Evolutionary conservation across 345 rosid species (phyloP).

Genomic region (Garcia nutans): DNA sequence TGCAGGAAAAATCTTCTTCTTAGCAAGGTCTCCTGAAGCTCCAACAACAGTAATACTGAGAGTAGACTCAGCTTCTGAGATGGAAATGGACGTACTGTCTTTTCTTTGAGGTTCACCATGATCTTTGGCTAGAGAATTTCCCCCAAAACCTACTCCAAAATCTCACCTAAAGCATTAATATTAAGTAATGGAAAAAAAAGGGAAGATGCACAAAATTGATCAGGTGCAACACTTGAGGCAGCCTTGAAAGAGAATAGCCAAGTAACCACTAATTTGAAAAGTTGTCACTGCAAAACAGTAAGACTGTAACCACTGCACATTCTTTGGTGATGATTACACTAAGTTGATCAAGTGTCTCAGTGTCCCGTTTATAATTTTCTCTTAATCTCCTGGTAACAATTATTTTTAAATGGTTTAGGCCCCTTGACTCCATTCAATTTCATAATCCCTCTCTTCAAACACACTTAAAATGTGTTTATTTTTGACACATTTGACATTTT

Average conservation of each 20-base stretch:
- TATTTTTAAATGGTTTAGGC: too few species aligned
- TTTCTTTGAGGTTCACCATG: constrained; percentile 16
- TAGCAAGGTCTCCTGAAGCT: constrained; percentile 94
- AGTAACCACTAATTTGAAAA: too few species aligned
- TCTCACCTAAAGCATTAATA: constrained; percentile 3
- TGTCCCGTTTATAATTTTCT: background rate
- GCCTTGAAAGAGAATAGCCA: background rate
- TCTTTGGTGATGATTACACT: too few species aligned
- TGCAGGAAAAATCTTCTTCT: constrained; percentile 91
- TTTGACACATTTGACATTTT: too few species aligned
- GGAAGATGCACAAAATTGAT: background rate
- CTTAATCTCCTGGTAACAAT: too few species aligned
- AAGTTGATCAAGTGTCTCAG: constrained; percentile 1
- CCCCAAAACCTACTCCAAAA: constrained; percentile 40
- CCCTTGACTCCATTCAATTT: too few species aligned
- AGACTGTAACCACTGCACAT: too few species aligned
- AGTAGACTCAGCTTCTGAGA: constrained; percentile 42
- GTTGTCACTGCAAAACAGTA: too few species aligned
- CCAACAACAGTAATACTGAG: constrained; percentile 86
- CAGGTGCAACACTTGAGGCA: background rate
- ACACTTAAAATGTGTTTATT: too few species aligned
- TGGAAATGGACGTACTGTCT: constrained; percentile 20
- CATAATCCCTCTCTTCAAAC: background rate
- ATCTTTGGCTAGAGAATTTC: constrained; percentile 40
- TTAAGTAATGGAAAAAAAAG: constrained; percentile 3